phyloP scores from a whole-genome alignment of 176 grass and related monocot species.

The Musa schizocarpa region DNA sequence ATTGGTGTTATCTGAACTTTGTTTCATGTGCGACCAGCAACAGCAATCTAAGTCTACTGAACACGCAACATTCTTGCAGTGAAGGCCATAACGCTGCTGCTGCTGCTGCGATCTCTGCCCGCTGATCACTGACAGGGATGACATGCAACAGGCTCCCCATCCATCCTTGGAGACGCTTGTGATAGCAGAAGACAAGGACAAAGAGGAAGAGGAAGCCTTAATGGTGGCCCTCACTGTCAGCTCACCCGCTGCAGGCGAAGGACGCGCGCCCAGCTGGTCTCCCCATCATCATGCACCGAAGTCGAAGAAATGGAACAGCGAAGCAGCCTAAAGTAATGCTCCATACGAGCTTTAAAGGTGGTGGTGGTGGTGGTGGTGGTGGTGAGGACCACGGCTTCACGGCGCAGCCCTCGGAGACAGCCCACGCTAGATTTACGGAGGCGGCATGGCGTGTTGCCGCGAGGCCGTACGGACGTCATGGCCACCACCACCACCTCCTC shows the following conservation, averaged over 20 bases:
- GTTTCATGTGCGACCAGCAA: not conserved
- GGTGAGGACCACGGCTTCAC: constrained; percentile 17
- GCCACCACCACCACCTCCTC: not conserved
- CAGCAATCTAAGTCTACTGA: not conserved
- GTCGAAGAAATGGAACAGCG: too few species aligned
- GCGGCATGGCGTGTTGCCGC: constrained; percentile 10
- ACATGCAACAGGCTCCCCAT: not conserved
- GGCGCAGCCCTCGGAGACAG: constrained; percentile 8
- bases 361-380: not conserved
- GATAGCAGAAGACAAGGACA: too few species aligned
- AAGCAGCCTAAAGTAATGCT: too few species aligned
- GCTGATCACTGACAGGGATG: not conserved
- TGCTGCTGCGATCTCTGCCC: not conserved
- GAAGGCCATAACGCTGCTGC: not conserved
- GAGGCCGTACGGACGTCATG: not conserved
- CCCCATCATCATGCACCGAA: too few species aligned
- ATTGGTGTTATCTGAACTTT: not conserved
- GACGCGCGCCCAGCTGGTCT: too few species aligned
- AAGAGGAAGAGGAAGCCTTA: too few species aligned
- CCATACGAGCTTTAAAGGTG: not conserved
- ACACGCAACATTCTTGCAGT: not conserved
- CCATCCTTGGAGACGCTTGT: too few species aligned
- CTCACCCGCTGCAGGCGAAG: not conserved
- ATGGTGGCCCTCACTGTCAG: not conserved
- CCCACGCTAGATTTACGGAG: constrained; percentile 30